These are phyloP conservation scores for Paramecium caudatum DNA, from an alignment of 73 alveolate species.

Conservation along the genomic window DNA sequence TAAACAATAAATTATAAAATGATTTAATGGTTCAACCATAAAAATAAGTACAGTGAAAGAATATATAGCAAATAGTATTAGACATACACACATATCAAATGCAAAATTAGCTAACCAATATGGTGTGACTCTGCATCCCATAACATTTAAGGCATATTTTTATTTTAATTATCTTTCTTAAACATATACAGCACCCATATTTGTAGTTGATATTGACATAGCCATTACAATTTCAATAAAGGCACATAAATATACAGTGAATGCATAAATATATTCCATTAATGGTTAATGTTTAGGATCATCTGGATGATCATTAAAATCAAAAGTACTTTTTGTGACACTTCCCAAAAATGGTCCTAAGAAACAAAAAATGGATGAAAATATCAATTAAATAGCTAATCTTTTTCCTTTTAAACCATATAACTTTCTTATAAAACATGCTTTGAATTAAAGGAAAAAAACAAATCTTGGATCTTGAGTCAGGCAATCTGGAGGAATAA, in stretches of 20 bases:
- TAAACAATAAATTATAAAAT: background rate
- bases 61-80: background rate
- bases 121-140: slow-evolving; percentile 76
- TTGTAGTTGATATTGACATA: background rate
- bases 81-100: slow-evolving; percentile 41
- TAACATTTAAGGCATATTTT: slow-evolving; percentile 75
- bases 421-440: slow-evolving; percentile 18
- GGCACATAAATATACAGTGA: background rate
- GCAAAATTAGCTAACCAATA: slow-evolving; percentile 70
- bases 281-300: background rate
- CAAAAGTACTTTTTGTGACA: background rate
- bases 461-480: background rate
- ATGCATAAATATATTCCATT: background rate
- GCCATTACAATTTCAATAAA: slow-evolving; percentile 4
- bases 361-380: background rate
- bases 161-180: slow-evolving; percentile 63
- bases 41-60: background rate
- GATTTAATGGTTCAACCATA: slow-evolving; percentile 5
- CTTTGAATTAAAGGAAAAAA: background rate
- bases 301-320: background rate
- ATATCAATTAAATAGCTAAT: background rate
- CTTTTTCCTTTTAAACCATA: slow-evolving; percentile 29
- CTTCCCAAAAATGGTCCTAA: slow-evolving; percentile 31
- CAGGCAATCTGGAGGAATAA: slow-evolving; percentile 41
- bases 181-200: slow-evolving; percentile 14